phyloP scores from a whole-genome alignment of 1,139 yeast species.

The Hyphopichia burtonii region DNA sequence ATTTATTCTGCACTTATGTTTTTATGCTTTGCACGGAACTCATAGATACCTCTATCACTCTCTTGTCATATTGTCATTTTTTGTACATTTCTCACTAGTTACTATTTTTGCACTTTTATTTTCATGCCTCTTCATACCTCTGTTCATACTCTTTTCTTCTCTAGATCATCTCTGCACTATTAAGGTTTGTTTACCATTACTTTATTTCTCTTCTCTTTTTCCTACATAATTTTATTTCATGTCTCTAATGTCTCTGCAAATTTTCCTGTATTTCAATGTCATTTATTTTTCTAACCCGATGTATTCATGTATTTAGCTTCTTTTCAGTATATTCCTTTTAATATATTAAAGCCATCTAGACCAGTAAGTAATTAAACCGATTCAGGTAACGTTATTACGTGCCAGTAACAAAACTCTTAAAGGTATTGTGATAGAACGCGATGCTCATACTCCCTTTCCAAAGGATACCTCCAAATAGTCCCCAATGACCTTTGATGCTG shows the following conservation, averaged over 20 bases:
- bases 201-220: neutral
- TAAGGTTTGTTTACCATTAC: constrained; percentile 4
- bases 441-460: neutral
- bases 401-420: neutral
- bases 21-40: neutral
- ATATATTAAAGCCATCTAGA: neutral
- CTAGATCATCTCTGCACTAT: constrained; percentile 3
- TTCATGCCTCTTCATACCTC: constrained; percentile 5
- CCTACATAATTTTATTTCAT: neutral
- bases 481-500: too few relatives aligned
- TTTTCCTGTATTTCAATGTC: neutral
- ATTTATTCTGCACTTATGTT: constrained; percentile 6
- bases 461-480: too few relatives aligned
- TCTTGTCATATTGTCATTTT: constrained; percentile 7
- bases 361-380: neutral
- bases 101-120: constrained; percentile 5
- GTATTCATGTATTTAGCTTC: constrained; percentile 6
- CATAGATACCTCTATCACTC: constrained; percentile 6
- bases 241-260: constrained; percentile 1
- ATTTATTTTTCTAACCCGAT: constrained; percentile 1
- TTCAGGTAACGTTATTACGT: neutral
- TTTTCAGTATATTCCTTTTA: constrained; percentile 6
- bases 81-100: constrained; percentile 10
- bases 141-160: constrained; percentile 8
- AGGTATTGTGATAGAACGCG: too few relatives aligned